A percentile compares a stretch with the other conserved stretches of the same genome.
Evolutionary conservation across 805 yeast genomes (phyloP).

Genomic region (Ogataea polymorpha): DNA sequence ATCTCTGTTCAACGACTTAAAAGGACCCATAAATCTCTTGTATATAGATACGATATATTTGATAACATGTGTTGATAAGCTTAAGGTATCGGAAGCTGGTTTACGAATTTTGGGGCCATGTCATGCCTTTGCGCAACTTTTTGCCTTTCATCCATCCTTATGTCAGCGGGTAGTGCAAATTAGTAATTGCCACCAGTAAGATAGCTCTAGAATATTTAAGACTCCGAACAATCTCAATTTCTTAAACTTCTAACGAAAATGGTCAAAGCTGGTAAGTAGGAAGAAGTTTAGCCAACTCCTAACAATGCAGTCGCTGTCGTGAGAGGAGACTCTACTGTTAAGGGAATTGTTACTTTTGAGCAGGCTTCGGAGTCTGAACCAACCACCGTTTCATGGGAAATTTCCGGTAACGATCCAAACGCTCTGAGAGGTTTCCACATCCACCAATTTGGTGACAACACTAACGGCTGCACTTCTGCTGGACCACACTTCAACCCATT

Average conservation of each 20-base stretch:
- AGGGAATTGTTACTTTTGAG: constrained; percentile 85
- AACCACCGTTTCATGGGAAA: constrained; percentile 84
- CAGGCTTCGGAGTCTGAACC: constrained; percentile 78
- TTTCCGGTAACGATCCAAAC: constrained; percentile 83
- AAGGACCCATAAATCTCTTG: neutral
- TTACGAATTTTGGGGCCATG: neutral
- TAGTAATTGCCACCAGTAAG: constrained; percentile 9
- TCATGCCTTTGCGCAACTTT: neutral
- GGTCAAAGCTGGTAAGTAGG: constrained; percentile 13
- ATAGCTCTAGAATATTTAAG: constrained; percentile 4
- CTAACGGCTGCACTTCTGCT: constrained; percentile 98
- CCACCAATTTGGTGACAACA: constrained; percentile 97
- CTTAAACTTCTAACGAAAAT: constrained; percentile 2
- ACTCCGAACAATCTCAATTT: neutral
- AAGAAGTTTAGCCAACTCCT: constrained; percentile 15
- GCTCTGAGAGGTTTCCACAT: constrained; percentile 96
- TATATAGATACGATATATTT: too few species aligned
- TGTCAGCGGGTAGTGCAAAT: constrained; percentile 2
- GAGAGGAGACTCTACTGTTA: constrained; percentile 90
- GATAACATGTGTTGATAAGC: too few species aligned
- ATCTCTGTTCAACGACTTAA: neutral
- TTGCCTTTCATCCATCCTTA: neutral
- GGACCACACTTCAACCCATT: constrained; percentile 98
- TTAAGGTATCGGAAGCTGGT: too few species aligned
- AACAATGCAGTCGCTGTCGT: constrained; percentile 76